Conservation (phyloP, 768 basidiomycete species). For the Fibroporia radiculosa region DNA sequence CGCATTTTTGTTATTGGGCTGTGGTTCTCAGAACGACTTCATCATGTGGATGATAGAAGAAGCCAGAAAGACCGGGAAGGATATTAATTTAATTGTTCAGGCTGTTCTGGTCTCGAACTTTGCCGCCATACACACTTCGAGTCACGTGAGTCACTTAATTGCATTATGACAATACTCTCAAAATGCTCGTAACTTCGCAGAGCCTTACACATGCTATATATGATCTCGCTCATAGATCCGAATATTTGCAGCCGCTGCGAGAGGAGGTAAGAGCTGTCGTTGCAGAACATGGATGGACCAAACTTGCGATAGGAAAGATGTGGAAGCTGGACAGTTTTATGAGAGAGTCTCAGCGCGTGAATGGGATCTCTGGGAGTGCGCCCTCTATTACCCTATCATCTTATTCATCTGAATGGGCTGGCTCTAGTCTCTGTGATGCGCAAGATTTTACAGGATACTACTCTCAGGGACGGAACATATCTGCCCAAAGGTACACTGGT, state of each 20-base stretch:
- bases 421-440: constrained; percentile 22
- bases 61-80: constrained; percentile 15
- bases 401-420: background rate
- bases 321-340: constrained; percentile 28
- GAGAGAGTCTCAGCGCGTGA: constrained; percentile 21
- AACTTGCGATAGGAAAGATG: constrained; percentile 23
- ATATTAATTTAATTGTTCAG: constrained; percentile 21
- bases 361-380: constrained; percentile 20
- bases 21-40: constrained; percentile 31
- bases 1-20: too few relatives aligned
- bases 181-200: constrained; percentile 6
- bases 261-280: constrained; percentile 22
- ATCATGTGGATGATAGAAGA: constrained; percentile 39
- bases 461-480: constrained; percentile 35
- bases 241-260: constrained; percentile 21
- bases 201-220: constrained; percentile 19
- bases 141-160: constrained; percentile 15
- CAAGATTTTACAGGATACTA: constrained; percentile 29
- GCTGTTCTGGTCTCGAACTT: constrained; percentile 24
- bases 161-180: background rate
- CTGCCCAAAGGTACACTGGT: constrained; percentile 33
- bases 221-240: constrained; percentile 19
- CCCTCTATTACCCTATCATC: constrained; percentile 16
- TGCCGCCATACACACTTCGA: constrained; percentile 27
- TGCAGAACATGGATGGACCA: constrained; percentile 19